Conservation (phyloP, 352 stramenopile genomes). For the Phytophthora cajani region DNA sequence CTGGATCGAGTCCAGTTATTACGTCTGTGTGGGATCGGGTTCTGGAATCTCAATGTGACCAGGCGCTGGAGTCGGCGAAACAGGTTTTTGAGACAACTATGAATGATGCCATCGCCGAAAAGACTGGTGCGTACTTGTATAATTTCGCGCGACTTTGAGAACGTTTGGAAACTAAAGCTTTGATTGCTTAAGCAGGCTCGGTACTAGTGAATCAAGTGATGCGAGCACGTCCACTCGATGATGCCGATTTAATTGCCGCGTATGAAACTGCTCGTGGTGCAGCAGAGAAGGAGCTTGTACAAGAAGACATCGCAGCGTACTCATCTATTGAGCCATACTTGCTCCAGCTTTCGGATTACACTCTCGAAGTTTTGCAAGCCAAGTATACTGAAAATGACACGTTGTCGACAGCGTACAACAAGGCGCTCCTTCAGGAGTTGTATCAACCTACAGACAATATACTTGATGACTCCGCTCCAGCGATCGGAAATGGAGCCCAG, state of each 20-base stretch:
- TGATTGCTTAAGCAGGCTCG: slow-evolving; percentile 27
- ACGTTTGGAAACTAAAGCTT: slow-evolving; percentile 1
- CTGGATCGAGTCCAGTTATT: slow-evolving; percentile 76
- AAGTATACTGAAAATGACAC: slow-evolving; percentile 46
- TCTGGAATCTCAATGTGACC: slow-evolving; percentile 68
- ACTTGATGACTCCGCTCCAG: slow-evolving; percentile 10
- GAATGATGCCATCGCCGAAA: slow-evolving; percentile 32
- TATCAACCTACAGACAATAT: slow-evolving; percentile 28
- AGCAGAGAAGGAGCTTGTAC: slow-evolving; percentile 45
- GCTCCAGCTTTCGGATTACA: slow-evolving; percentile 61
- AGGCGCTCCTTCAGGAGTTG: slow-evolving; percentile 51
- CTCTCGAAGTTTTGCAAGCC: slow-evolving; percentile 40
- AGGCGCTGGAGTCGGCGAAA: slow-evolving; percentile 69
- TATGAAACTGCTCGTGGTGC: slow-evolving; percentile 43
- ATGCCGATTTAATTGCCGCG: slow-evolving; percentile 34
- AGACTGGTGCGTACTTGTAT: slow-evolving; percentile 42
- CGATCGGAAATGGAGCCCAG: slow-evolving; percentile 38
- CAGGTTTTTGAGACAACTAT: slow-evolving; percentile 48
- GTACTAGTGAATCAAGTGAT: slow-evolving; percentile 41
- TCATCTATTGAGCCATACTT: slow-evolving; percentile 49
- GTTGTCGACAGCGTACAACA: slow-evolving; percentile 54
- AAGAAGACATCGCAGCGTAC: slow-evolving; percentile 49
- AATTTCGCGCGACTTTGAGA: background rate
- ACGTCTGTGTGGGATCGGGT: slow-evolving; percentile 85
- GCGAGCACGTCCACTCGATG: slow-evolving; percentile 42